Evolutionary conservation across 208 protist genomes (phyloP), one percentile per base, ranked within the genome.

Genomic region (Leishmania turanica): DNA sequence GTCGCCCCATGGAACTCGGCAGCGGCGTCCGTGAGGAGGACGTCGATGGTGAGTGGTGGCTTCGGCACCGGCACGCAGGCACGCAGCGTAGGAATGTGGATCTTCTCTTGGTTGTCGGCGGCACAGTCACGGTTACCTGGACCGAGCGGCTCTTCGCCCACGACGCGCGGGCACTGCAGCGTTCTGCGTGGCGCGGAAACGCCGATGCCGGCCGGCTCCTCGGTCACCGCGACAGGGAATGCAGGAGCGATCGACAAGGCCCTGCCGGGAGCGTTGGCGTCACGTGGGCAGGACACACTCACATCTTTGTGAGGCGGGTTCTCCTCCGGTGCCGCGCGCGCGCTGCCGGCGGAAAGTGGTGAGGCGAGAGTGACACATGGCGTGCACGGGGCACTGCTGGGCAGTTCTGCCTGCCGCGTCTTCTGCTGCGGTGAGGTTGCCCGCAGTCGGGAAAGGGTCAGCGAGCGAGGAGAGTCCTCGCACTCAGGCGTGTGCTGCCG

Each of bases 31-130:
- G 51, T 58, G 40, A 81, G 42, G 27, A 64, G 45, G 21, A 42
- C 45, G 54, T 85, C 82, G 49, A 85, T 82, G 17, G 77, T 75
- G 27, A 56, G 82, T 56, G 77, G 82, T 27, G 82, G 82, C 73
- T 66, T 51, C 77, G 65, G 82, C 73, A 78, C 45, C 65, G 73
- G 9, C 49, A 56, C 77, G 7, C 56, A 58, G 13, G 70, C 53
- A 24, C 64, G 72, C 51, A 68, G 60, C 54, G 65, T 40, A 45
- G 75, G 45, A 27, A 51, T 31, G 34, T 62, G 7, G 6, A 34
- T 13, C 24, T 49, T 78, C 34, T 37, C 51, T 1, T 24, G 11
- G n/a, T 37, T 7, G 27, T 78, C 70, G 0, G 49, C 37, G 21
- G 53, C 42, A 53, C 60, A 37, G 24, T 69, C 82, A 69, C 58